phyloP scores from a whole-genome alignment of 495 filamentous ascomycete genomes.

The Penicillium flavigenum region DNA sequence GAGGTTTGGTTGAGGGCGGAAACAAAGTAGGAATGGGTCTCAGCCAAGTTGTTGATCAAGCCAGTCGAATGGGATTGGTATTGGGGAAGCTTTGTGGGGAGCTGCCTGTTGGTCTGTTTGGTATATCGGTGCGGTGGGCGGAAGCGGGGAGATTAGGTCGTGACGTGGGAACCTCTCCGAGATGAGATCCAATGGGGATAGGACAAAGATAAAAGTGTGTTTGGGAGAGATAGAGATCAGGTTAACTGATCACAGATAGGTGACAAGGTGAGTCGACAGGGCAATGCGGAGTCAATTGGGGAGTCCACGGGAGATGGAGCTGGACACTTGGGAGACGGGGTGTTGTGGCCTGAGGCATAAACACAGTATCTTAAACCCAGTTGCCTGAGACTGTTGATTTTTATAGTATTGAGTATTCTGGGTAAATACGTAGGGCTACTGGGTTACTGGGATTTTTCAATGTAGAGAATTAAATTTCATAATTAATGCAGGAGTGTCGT shows the following conservation, averaged over 20 bases:
- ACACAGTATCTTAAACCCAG: not conserved
- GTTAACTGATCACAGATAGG: conserved; percentile 1
- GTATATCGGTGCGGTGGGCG: conserved; percentile 21
- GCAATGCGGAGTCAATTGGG: conserved; percentile 9
- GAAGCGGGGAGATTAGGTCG: conserved; percentile 27
- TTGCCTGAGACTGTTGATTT: not conserved
- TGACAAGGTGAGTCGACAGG: not conserved
- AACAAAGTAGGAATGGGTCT: not conserved
- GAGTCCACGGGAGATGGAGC: conserved; percentile 16
- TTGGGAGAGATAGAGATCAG: not conserved
- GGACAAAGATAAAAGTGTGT: not conserved
- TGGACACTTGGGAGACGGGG: conserved; percentile 19
- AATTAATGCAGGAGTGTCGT: not conserved
- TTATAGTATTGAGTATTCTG: not conserved
- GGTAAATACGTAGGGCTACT: not conserved
- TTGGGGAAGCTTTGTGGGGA: not conserved
- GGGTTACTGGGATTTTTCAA: not conserved
- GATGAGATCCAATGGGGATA: conserved; percentile 3
- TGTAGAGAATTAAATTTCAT: not conserved
- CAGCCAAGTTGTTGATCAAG: not conserved
- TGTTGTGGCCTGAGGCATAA: conserved; percentile 29
- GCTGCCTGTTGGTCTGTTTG: conserved; percentile 14
- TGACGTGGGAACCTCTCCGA: conserved; percentile 9
- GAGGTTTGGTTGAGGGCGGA: conserved; percentile 5
- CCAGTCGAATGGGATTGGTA: not conserved